Percentiles rank a stretch among this genome's conserved stretches.
Evolutionary conservation across 306 rosid genomes (phyloP).

Genomic region (Inga laurina): DNA sequence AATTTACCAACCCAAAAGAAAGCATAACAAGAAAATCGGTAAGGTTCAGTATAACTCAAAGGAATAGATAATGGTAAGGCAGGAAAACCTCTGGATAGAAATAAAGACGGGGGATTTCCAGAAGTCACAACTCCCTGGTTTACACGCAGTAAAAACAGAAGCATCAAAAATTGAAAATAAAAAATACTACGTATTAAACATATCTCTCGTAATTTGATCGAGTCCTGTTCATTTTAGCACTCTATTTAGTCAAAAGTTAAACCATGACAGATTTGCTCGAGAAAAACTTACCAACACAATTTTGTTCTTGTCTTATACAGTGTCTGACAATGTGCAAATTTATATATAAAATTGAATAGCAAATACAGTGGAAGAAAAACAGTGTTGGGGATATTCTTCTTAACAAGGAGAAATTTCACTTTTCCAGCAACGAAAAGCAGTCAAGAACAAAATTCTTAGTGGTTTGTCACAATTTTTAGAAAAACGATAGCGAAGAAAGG

Average conservation of each 20-base stretch:
- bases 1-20: background rate
- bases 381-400: no score
- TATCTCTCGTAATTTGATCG: background rate
- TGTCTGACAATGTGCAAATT: background rate
- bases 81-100: conserved; percentile 61
- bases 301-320: background rate
- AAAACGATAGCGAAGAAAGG: background rate
- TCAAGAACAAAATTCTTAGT: background rate
- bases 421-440: background rate
- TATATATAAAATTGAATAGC: background rate
- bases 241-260: background rate
- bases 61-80: background rate
- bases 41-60: background rate
- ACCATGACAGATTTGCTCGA: no score
- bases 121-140: conserved; percentile 63
- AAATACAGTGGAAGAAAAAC: background rate
- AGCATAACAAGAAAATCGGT: background rate
- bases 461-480: background rate
- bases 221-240: background rate
- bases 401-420: background rate
- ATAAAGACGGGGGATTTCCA: conserved; percentile 65
- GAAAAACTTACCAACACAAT: background rate
- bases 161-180: background rate
- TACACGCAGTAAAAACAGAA: background rate
- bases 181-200: background rate